These are phyloP conservation scores for Gynostemma pentaphyllum DNA, from an alignment of 306 rosid genomes.

Conservation along the genomic window DNA sequence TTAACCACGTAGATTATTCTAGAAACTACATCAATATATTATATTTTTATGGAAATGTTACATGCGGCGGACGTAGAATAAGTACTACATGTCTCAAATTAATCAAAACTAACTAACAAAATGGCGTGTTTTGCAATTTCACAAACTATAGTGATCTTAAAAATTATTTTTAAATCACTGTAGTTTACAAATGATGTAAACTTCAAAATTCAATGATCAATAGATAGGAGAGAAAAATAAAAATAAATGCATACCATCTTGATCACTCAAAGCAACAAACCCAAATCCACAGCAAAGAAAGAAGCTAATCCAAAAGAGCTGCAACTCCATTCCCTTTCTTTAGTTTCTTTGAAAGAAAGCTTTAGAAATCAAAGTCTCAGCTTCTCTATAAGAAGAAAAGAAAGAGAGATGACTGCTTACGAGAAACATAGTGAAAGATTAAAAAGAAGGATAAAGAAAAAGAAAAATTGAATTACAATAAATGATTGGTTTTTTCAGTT, in stretches of 20 bases:
- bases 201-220: too few relatives aligned
- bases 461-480: background rate
- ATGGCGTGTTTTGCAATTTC: too few relatives aligned
- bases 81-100: too few relatives aligned
- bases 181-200: too few relatives aligned
- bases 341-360: background rate
- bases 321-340: background rate
- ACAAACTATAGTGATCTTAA: too few relatives aligned
- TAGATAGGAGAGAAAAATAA: background rate
- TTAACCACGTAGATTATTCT: too few relatives aligned
- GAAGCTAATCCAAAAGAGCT: slow-evolving; percentile 24
- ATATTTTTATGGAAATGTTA: too few relatives aligned
- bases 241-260: slow-evolving; percentile 48
- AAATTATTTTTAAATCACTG: too few relatives aligned
- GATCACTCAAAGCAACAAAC: slow-evolving; percentile 30
- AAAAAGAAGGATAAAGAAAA: background rate
- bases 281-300: slow-evolving; percentile 38
- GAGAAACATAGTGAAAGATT: background rate
- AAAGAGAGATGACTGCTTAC: background rate
- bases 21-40: too few relatives aligned
- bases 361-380: background rate
- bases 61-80: too few relatives aligned
- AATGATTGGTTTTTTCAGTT: background rate
- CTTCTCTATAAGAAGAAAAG: background rate
- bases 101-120: too few relatives aligned